Conservation (phyloP, 352 stramenopile species). For the Pseudoperonospora humuli region DNA sequence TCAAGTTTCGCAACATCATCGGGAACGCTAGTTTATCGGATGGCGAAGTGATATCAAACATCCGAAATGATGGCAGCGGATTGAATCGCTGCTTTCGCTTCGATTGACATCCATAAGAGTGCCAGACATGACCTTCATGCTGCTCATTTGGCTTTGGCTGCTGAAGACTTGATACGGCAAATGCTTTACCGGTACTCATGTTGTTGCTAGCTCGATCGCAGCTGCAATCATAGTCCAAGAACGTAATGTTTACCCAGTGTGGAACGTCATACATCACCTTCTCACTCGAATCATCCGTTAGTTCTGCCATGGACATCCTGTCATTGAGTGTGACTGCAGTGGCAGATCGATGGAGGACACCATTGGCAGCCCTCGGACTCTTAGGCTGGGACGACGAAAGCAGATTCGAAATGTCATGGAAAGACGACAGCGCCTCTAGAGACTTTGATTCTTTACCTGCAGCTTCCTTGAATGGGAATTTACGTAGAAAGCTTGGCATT, state of each 20-base stretch:
- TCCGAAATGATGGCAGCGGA: constrained; percentile 58
- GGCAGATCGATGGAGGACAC: constrained; percentile 4
- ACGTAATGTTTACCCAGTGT: constrained; percentile 91
- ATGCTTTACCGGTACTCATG: background rate
- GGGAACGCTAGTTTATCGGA: constrained; percentile 45
- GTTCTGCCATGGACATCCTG: background rate
- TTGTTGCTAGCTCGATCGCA: constrained; percentile 19
- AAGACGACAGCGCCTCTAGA: constrained; percentile 13
- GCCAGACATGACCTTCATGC: constrained; percentile 8
- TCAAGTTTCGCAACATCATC: constrained; percentile 42
- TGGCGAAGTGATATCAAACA: constrained; percentile 61
- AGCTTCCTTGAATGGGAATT: constrained; percentile 17
- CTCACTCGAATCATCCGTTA: background rate
- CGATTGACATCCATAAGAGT: constrained; percentile 43
- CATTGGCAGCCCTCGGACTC: constrained; percentile 13
- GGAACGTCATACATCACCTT: constrained; percentile 83
- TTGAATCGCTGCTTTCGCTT: constrained; percentile 39
- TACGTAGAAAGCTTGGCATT: constrained; percentile 5
- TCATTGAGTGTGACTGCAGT: constrained; percentile 3
- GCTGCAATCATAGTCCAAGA: constrained; percentile 72
- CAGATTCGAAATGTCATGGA: constrained; percentile 4
- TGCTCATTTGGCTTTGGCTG: constrained; percentile 3
- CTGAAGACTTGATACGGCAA: background rate
- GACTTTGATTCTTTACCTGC: constrained; percentile 11
- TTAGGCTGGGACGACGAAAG: constrained; percentile 18